Evolutionary conservation across 2,329 filamentous ascomycete species (phyloP), one percentile per base, ranked within the genome.

Genomic region (Coniochaeta sp.): DNA sequence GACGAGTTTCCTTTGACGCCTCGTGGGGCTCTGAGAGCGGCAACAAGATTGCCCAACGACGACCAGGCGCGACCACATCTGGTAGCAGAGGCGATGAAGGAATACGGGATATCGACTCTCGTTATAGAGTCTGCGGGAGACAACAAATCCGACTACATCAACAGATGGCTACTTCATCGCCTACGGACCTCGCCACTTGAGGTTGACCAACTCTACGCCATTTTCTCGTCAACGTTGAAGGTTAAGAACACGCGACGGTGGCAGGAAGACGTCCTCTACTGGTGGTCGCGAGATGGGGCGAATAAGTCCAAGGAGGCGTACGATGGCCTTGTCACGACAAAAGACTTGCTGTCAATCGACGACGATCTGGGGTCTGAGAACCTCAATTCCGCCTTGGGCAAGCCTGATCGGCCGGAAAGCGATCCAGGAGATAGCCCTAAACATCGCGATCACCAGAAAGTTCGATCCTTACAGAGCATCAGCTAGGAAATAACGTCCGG

Each of bases 141-240:
- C 2, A 72, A 74, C 63, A 79, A 76, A 62, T 69, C 68, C 1
- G 76, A 81, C 57, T 81, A 75, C 60, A 75, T 84, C 65, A 79
- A 78, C 63, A 73, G 79, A 44, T 84, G 82, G 81, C 69, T 84
- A 2, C 72, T 84, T 14, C 78, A 83, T 55, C 76, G 77, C 47
- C 72, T 84, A 44, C 75, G 79, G 38, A 70, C 73, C 16, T 80
- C 77, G 2, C 72, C 78, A 0, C 66, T 82, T 59, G 76, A 80
- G 61, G 78, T 72, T 1, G 70, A 76, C 59, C 66, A 78, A 2
- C 71, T 83, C 8, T 75, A 77, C 61, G 66, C 70, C 10, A 69
- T 72, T 6, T 77, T 75, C 57, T 65, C 69, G 14, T 59, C 62
- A 5, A 62, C 44, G 6, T 64, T 75, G 17, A 66, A 66, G 19